Evolutionary conservation across 768 basidiomycete species (phyloP).

Genomic region (Mycena indigotica): DNA sequence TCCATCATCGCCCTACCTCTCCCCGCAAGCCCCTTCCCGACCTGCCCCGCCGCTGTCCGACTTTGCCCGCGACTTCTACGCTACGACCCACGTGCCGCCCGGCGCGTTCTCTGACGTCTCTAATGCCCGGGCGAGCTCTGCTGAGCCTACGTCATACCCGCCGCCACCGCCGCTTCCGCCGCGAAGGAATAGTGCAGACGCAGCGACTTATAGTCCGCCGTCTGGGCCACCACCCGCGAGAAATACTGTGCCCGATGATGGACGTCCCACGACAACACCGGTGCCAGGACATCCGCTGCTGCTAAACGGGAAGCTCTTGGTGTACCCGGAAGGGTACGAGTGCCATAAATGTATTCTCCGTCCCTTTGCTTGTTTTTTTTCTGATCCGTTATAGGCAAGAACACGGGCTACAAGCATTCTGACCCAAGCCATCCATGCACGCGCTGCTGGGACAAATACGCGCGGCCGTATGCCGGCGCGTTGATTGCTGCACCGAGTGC

Average conservation of each 20-base stretch:
- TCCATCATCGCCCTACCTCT: slow-evolving; percentile 9
- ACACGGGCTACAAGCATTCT: slow-evolving; percentile 71
- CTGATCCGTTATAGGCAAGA: slow-evolving; percentile 68
- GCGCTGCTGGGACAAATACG: slow-evolving; percentile 75
- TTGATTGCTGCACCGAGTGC: slow-evolving; percentile 53
- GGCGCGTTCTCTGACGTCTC: slow-evolving; percentile 8
- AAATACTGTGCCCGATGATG: slow-evolving; percentile 53
- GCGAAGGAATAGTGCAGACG: too few species aligned
- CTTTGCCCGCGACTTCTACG: slow-evolving; percentile 67
- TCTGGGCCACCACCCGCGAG: slow-evolving; percentile 1
- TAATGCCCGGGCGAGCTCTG: neutral
- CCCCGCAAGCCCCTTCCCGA: slow-evolving; percentile 4
- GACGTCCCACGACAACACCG: slow-evolving; percentile 64
- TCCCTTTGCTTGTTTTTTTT: neutral
- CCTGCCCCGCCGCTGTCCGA: slow-evolving; percentile 41
- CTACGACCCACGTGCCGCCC: slow-evolving; percentile 36
- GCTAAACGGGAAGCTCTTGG: slow-evolving; percentile 58
- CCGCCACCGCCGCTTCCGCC: slow-evolving; percentile 35
- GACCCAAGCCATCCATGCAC: slow-evolving; percentile 71
- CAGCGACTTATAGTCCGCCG: too few species aligned
- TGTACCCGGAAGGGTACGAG: slow-evolving; percentile 64
- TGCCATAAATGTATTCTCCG: slow-evolving; percentile 64
- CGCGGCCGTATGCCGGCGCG: slow-evolving; percentile 61
- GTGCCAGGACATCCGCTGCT: slow-evolving; percentile 70
- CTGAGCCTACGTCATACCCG: slow-evolving; percentile 21